These are phyloP conservation scores for Hypoxylon lenormandii DNA, from an alignment of 495 filamentous ascomycete species.

Conservation along the genomic window DNA sequence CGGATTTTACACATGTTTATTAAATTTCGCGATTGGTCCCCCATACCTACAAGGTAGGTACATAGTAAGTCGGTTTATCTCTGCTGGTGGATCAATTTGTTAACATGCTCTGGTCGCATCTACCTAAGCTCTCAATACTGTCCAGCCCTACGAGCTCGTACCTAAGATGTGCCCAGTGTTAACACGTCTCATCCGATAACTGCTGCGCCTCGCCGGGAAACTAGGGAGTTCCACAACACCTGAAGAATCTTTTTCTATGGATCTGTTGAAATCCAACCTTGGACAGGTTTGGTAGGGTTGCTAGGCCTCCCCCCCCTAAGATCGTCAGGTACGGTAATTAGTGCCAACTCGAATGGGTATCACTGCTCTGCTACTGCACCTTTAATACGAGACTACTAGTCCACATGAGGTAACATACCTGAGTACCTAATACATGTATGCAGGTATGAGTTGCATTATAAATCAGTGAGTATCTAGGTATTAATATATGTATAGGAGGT, in stretches of 20 bases:
- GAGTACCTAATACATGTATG: too few species aligned
- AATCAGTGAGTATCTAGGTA: too few species aligned
- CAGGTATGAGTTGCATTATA: too few species aligned
- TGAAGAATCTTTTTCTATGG: constrained; percentile 2
- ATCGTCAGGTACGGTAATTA: constrained; percentile 42
- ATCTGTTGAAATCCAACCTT: constrained; percentile 6
- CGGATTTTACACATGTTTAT: background rate
- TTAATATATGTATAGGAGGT: too few species aligned
- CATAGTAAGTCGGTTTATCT: too few species aligned
- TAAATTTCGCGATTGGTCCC: background rate
- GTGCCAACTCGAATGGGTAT: constrained; percentile 11
- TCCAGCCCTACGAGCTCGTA: constrained; percentile 7
- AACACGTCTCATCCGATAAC: constrained; percentile 14
- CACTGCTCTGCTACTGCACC: constrained; percentile 5
- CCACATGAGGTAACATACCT: background rate
- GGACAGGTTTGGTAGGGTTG: too few species aligned
- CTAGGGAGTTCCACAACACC: constrained; percentile 11
- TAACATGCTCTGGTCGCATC: constrained; percentile 4
- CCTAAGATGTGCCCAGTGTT: constrained; percentile 19
- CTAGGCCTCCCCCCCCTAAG: background rate
- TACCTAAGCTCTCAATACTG: background rate
- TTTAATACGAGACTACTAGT: constrained; percentile 1
- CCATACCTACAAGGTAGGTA: too few species aligned
- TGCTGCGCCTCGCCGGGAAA: constrained; percentile 40
- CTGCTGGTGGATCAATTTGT: background rate